These are phyloP conservation scores for Pyricularia pennisetigena DNA, from an alignment of 2,329 filamentous ascomycete species.

Conservation along the genomic window DNA sequence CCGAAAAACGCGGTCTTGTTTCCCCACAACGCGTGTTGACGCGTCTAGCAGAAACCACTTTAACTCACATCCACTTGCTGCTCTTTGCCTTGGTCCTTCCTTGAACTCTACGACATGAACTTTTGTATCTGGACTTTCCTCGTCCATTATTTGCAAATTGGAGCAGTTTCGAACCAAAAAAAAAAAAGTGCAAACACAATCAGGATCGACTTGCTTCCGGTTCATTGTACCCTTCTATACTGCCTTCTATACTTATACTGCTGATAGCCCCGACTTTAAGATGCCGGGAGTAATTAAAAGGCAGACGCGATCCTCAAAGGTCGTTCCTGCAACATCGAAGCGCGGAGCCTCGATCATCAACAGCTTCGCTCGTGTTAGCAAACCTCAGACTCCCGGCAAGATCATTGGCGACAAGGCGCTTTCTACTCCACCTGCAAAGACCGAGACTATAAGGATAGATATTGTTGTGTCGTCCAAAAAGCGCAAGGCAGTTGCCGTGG, in stretches of 20 bases:
- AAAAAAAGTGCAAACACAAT: not conserved
- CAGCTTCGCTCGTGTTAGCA: constrained; percentile 14
- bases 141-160: not conserved
- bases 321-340: constrained; percentile 7
- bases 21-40: not conserved
- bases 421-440: constrained; percentile 13
- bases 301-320: constrained; percentile 7
- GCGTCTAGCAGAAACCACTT: not conserved
- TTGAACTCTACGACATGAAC: not conserved
- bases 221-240: not conserved
- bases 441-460: constrained; percentile 16
- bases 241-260: not conserved
- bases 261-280: not conserved
- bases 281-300: constrained; percentile 7
- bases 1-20: not conserved
- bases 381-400: constrained; percentile 9
- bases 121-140: not conserved
- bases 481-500: constrained; percentile 24
- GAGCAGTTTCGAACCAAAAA: not conserved
- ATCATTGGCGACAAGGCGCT: constrained; percentile 8
- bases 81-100: not conserved
- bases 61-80: not conserved
- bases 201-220: not conserved
- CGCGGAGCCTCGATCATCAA: constrained; percentile 9
- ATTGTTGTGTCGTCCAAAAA: constrained; percentile 20